Evolutionary conservation across 2,329 filamentous ascomycete genomes (phyloP).

Genomic region (Calonectria montana): DNA sequence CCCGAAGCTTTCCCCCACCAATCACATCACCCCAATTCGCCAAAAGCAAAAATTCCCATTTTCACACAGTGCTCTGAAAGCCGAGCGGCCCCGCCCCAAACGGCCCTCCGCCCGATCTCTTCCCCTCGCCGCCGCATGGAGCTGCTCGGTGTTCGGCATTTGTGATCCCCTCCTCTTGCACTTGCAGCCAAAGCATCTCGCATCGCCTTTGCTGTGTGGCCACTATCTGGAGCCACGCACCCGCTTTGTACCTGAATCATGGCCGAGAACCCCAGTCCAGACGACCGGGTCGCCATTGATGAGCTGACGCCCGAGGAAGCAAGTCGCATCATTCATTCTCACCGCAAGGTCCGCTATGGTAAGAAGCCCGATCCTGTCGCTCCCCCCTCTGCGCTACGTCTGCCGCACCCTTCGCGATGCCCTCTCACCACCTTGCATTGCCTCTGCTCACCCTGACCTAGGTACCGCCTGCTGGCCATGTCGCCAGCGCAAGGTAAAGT

Average conservation of each 20-base stretch:
- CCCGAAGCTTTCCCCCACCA: neutral
- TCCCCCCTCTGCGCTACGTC: constrained; percentile 7
- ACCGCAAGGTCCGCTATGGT: constrained; percentile 77
- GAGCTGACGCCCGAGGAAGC: constrained; percentile 74
- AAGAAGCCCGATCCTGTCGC: constrained; percentile 43
- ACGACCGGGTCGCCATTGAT: constrained; percentile 61
- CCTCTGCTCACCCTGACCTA: constrained; percentile 41
- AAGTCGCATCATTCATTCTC: constrained; percentile 75
- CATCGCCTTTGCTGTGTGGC: constrained; percentile 40
- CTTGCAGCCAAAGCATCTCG: constrained; percentile 41
- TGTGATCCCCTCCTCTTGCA: constrained; percentile 39
- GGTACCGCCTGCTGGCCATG: constrained; percentile 76
- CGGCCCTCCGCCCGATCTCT: constrained; percentile 27
- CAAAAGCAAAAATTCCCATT: constrained; percentile 10
- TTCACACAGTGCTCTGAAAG: constrained; percentile 24
- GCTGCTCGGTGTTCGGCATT: constrained; percentile 52
- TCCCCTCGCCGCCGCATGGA: constrained; percentile 43
- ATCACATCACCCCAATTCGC: constrained; percentile 4
- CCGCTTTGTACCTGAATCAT: constrained; percentile 48
- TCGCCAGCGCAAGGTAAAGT: constrained; percentile 76
- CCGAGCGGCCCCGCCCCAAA: constrained; percentile 40
- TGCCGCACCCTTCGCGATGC: neutral
- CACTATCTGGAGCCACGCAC: constrained; percentile 29
- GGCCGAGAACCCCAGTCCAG: constrained; percentile 57
- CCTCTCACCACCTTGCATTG: constrained; percentile 16